These are phyloP conservation scores for Skeletonema costatum DNA, from an alignment of 108 stramenopile genomes.

Conservation along the genomic window DNA sequence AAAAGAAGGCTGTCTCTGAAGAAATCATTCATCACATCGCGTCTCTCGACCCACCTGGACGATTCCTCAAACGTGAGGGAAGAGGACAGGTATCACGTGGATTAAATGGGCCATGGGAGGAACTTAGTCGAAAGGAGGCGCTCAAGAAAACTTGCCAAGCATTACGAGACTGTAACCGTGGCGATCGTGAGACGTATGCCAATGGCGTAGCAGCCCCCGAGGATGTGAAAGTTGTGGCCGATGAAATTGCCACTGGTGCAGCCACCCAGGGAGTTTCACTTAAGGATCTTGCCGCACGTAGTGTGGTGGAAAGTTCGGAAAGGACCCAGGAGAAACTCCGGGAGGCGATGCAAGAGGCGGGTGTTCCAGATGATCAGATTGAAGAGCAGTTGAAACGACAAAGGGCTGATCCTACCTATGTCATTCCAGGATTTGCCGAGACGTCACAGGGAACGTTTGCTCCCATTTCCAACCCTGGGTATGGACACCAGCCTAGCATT, in stretches of 20 bases:
- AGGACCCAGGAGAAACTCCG: slow-evolving; percentile 33
- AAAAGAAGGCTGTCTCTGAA: slow-evolving; percentile 77
- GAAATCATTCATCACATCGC: slow-evolving; percentile 75
- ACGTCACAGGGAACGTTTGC: slow-evolving; percentile 22
- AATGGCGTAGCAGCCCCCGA: slow-evolving; percentile 54
- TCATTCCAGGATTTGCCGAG: slow-evolving; percentile 46
- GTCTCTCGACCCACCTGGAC: slow-evolving; percentile 70
- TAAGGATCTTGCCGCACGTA: slow-evolving; percentile 54
- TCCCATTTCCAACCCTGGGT: slow-evolving; percentile 14
- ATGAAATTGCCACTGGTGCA: slow-evolving; percentile 22
- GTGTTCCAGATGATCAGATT: slow-evolving; percentile 41
- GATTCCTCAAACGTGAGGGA: slow-evolving; percentile 75
- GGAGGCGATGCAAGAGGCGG: slow-evolving; percentile 44
- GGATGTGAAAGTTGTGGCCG: slow-evolving; percentile 58
- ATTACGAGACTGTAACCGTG: slow-evolving; percentile 78
- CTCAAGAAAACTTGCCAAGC: slow-evolving; percentile 83
- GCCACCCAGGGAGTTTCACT: slow-evolving; percentile 48
- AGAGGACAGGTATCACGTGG: slow-evolving; percentile 55
- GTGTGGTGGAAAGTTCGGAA: slow-evolving; percentile 33
- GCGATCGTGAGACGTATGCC: slow-evolving; percentile 76
- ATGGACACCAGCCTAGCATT: slow-evolving; percentile 10
- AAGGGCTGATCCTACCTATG: slow-evolving; percentile 43
- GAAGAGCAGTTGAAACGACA: slow-evolving; percentile 43
- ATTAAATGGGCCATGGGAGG: slow-evolving; percentile 77
- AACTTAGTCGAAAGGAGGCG: slow-evolving; percentile 54